Evolutionary conservation across 192 early-diverging fungal species (phyloP).

Genomic region (Diversispora epigaea): DNA sequence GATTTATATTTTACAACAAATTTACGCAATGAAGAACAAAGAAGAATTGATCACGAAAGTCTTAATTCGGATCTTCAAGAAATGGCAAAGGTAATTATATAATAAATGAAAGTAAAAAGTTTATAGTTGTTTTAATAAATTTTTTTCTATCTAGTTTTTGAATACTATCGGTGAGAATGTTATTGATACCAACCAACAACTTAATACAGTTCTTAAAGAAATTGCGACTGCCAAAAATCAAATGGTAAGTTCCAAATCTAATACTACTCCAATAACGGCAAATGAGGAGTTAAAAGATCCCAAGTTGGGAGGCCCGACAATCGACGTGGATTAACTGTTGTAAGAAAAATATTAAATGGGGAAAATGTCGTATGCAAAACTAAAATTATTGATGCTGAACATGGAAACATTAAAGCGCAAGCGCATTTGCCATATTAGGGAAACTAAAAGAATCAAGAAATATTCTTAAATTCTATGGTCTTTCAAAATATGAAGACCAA

Average conservation of each 20-base stretch:
- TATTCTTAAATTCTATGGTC: slow-evolving; percentile 18
- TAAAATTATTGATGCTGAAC: not conserved
- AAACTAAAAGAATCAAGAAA: too few species aligned
- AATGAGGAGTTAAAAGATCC: too few species aligned
- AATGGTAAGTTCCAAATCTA: too few species aligned
- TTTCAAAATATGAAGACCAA: not conserved
- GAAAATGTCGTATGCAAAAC: not conserved
- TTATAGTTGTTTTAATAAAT: not conserved
- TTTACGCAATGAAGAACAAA: slow-evolving; percentile 5
- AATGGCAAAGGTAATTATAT: not conserved
- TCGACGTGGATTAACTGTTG: too few species aligned
- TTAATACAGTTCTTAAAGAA: too few species aligned
- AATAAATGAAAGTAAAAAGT: not conserved
- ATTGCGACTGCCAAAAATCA: too few species aligned
- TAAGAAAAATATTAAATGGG: too few species aligned
- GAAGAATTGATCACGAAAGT: slow-evolving; percentile 2
- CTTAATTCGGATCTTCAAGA: not conserved
- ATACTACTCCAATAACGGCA: too few species aligned
- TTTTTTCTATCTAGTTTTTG: not conserved
- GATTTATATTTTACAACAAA: not conserved
- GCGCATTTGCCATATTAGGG: not conserved
- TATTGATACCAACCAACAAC: too few species aligned
- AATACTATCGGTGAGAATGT: too few species aligned
- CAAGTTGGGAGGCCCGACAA: too few species aligned
- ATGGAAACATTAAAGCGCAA: too few species aligned